Evolutionary conservation across 1,139 yeast species (phyloP).

Genomic region (Oligophagozyma castellii): DNA sequence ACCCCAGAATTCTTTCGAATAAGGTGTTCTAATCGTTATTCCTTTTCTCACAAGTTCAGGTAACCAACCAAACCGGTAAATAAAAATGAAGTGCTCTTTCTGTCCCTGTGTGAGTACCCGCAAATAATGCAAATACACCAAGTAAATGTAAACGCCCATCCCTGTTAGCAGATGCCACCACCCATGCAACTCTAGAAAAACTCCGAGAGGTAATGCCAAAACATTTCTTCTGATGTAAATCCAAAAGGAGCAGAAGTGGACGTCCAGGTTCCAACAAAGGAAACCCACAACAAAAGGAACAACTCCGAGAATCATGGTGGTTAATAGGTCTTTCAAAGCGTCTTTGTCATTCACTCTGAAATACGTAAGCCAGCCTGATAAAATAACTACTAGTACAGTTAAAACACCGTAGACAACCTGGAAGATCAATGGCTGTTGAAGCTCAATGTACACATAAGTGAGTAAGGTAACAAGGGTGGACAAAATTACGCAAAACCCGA

Average conservation of each 20-base stretch:
- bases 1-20: slow-evolving; percentile 18
- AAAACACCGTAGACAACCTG: slow-evolving; percentile 53
- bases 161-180: slow-evolving; percentile 97
- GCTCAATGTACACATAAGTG: slow-evolving; percentile 53
- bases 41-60: slow-evolving; percentile 29
- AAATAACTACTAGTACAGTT: slow-evolving; percentile 44
- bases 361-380: slow-evolving; percentile 37
- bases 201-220: slow-evolving; percentile 81
- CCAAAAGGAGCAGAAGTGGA: slow-evolving; percentile 59
- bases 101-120: slow-evolving; percentile 45
- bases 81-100: slow-evolving; percentile 36
- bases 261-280: slow-evolving; percentile 65
- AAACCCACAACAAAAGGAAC: slow-evolving; percentile 61
- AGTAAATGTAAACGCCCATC: slow-evolving; percentile 59
- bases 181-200: slow-evolving; percentile 82
- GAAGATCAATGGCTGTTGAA: slow-evolving; percentile 76
- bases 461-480: slow-evolving; percentile 40
- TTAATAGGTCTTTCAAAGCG: slow-evolving; percentile 36
- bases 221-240: slow-evolving; percentile 45
- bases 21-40: slow-evolving; percentile 14
- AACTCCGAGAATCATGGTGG: slow-evolving; percentile 47
- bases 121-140: slow-evolving; percentile 49
- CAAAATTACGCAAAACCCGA: slow-evolving; percentile 37
- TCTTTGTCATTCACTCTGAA: slow-evolving; percentile 35
- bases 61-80: slow-evolving; percentile 37